phyloP scores from a whole-genome alignment of 2,329 filamentous ascomycete species.

The Monilinia fructicola region DNA sequence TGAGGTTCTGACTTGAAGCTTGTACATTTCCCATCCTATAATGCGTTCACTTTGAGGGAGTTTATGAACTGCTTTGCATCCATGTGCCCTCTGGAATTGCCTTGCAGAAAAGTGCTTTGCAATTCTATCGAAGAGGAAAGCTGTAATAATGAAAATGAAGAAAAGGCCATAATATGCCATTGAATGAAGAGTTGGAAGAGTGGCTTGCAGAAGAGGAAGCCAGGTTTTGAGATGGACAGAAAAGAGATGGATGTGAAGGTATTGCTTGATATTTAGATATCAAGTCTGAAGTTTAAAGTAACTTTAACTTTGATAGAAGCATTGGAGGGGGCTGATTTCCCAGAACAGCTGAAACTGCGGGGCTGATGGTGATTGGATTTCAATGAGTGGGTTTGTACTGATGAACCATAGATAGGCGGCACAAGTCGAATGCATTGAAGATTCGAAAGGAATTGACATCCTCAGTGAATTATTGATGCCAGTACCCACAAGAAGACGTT shows the following conservation, averaged over 20 bases:
- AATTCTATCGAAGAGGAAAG: neutral
- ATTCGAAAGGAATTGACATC: neutral
- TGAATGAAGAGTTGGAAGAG: neutral
- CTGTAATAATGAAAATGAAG: neutral
- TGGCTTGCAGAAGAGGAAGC: neutral
- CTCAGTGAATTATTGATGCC: neutral
- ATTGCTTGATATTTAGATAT: slow-evolving; percentile 10
- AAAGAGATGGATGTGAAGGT: neutral
- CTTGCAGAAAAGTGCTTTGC: slow-evolving; percentile 11
- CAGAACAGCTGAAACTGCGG: slow-evolving; percentile 3
- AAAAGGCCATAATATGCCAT: slow-evolving; percentile 17
- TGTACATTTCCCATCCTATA: slow-evolving; percentile 35
- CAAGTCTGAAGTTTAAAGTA: neutral
- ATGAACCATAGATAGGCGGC: neutral
- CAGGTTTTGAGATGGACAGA: neutral
- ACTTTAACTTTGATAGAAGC: neutral
- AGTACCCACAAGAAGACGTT: slow-evolving; percentile 5
- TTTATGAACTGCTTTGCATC: slow-evolving; percentile 35
- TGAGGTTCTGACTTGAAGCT: slow-evolving; percentile 27
- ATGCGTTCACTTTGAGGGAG: slow-evolving; percentile 39
- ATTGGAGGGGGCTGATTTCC: slow-evolving; percentile 5
- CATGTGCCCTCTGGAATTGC: slow-evolving; percentile 21
- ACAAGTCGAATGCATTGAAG: neutral
- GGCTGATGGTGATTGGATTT: slow-evolving; percentile 6
- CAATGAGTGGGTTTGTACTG: neutral